These are phyloP conservation scores for Tolypocladium tropicale DNA, from an alignment of 2,329 filamentous ascomycete genomes.

Conservation along the genomic window DNA sequence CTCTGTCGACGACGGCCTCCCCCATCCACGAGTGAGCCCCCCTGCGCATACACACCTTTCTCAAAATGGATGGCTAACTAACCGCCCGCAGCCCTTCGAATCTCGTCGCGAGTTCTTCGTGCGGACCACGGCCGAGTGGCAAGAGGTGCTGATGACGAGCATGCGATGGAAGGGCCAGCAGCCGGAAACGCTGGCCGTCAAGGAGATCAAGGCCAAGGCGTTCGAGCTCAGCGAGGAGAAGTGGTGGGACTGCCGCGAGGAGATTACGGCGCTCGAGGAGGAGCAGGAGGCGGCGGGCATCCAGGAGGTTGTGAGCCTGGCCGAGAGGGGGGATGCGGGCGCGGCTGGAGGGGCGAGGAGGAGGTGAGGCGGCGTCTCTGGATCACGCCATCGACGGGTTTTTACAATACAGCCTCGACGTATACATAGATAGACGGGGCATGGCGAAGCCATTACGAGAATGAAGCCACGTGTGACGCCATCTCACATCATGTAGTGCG, in stretches of 20 bases:
- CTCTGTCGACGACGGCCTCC: conserved; percentile 61
- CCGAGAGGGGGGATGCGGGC: conserved; percentile 55
- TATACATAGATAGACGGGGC: neutral
- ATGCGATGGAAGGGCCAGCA: conserved; percentile 58
- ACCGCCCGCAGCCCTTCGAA: conserved; percentile 65
- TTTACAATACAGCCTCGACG: neutral
- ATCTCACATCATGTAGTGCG: neutral
- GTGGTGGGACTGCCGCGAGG: conserved; percentile 97
- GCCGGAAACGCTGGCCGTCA: conserved; percentile 61
- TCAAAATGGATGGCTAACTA: neutral
- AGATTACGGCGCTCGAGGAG: conserved; percentile 83
- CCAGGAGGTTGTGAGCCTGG: conserved; percentile 82
- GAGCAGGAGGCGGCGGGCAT: conserved; percentile 94
- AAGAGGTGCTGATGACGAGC: conserved; percentile 70
- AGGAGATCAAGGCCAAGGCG: conserved; percentile 85
- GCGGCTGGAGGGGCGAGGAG: conserved; percentile 20
- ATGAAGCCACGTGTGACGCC: neutral
- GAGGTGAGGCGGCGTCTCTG: conserved; percentile 10
- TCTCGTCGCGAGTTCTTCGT: conserved; percentile 84
- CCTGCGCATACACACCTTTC: neutral
- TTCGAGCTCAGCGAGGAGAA: conserved; percentile 91
- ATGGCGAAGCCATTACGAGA: neutral
- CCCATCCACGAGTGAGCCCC: conserved; percentile 49
- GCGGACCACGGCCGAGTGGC: conserved; percentile 82
- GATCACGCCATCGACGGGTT: neutral